Percentiles rank a stretch among this genome's conserved stretches.
phyloP scores from a whole-genome alignment of 1,139 yeast genomes.

The Kodamaea sp. region DNA sequence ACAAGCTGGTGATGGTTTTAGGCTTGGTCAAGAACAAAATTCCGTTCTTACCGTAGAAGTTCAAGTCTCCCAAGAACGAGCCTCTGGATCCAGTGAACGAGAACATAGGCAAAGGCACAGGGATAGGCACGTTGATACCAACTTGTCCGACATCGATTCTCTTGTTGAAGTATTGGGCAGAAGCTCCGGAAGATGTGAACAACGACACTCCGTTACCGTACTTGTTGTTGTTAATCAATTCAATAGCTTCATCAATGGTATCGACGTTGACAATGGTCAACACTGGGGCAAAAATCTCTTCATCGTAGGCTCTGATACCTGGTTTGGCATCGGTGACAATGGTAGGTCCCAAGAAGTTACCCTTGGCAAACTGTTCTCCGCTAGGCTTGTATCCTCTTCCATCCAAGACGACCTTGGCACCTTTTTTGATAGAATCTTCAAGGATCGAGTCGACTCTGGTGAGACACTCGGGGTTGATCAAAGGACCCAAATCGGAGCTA shows the following conservation, averaged over 20 bases:
- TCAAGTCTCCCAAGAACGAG: conserved; percentile 75
- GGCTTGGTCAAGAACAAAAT: conserved; percentile 72
- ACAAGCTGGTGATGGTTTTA: conserved; percentile 71
- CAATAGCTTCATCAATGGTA: conserved; percentile 73
- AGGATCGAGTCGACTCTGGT: conserved; percentile 58
- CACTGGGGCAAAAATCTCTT: conserved; percentile 80
- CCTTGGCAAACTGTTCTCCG: conserved; percentile 53
- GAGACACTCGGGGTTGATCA: conserved; percentile 62
- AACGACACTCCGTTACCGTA: conserved; percentile 78
- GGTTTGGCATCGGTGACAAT: conserved; percentile 63
- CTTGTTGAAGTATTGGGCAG: conserved; percentile 70
- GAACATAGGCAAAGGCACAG: conserved; percentile 84
- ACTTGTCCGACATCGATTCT: conserved; percentile 77
- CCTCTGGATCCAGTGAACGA: conserved; percentile 80
- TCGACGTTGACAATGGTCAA: conserved; percentile 63
- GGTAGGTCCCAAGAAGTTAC: conserved; percentile 78
- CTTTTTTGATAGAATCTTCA: conserved; percentile 55
- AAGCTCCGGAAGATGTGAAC: conserved; percentile 69
- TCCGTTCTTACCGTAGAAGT: conserved; percentile 79
- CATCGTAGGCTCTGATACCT: conserved; percentile 71
- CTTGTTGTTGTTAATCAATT: conserved; percentile 60
- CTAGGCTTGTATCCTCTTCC: conserved; percentile 57
- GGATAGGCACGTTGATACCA: conserved; percentile 79
- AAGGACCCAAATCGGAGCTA: conserved; percentile 69
- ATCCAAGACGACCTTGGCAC: conserved; percentile 62